Base-by-base conservation (phyloP, 805 yeast species). In the Nakazawaea pomicola region DNA sequence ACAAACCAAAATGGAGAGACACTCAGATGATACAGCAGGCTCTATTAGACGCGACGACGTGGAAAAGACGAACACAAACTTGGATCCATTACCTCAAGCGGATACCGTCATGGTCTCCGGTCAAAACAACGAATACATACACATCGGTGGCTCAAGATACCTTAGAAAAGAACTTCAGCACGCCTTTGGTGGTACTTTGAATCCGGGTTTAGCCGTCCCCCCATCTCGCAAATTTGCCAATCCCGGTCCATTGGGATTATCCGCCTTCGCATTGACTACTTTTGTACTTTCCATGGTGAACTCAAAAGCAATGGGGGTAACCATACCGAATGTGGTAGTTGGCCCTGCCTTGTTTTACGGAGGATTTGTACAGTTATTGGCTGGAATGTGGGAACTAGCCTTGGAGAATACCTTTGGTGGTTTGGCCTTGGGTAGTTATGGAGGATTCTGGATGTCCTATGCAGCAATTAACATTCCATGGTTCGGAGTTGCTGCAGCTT, bases 181-280 rank as follows among this genome's bases (percentile, higher is more conserved):
- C 18, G 91, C 91, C 2, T 83, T 83, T 48, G 96, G 95, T 60
- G 96, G 96, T 80, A 71, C 83, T 15, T 64, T 84, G 56, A 79
- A 80, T 50, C 88, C 93, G 18, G 91, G 87, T 67, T 36, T 67
- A 41, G 58, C 76, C 21, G 69, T 73, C n/a, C 72, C 76, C 4
- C 72, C 90, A 11, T 55, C 64, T 6, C 79, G 80, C 50, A 70
- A 70, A 46, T 68, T 74, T 64, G 90, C 81, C 43, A 82, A 83
- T 52, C 90, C 91, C 16, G 83, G 83, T 36, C 90, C 90, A 17
- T 62, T 83, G 47, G 91, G 89, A 11, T 63, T 83, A 44, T 74
- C 79, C 21, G 85, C 83, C 17, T 83, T 83, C 60, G 85, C 87
- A 12, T 62, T 78, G 49, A 76, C 84, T 16, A 76, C 83, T 34